Evolutionary conservation across 192 early-diverging fungal species (phyloP), one percentile per base, ranked within the genome.

Genomic region (Umbelopsis vinacea): DNA sequence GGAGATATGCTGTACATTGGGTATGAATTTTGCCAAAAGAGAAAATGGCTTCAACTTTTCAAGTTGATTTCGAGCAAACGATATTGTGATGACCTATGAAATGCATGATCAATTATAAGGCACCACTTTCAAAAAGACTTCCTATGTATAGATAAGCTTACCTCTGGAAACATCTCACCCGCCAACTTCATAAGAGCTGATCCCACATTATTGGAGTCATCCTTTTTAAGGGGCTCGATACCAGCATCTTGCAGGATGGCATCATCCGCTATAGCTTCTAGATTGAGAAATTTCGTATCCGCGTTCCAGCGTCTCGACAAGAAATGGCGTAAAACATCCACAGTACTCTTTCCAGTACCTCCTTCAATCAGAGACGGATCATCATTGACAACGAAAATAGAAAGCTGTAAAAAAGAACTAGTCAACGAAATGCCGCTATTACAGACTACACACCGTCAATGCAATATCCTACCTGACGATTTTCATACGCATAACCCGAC

Each of bases 231-330:
- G 15, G 73, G 52, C 8, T 53, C 46, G 52, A 79, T 79, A 0
- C 48, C 72, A 29, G 47, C 45, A 14, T 73, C 60, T 29, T 79
- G 74, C 10, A 79, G 46, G 12, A 79, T 69, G 6, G 77, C 69
- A 43, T 79, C 77, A 10, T 63, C 57, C 0, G 60, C 63, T 2
- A 63, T 63, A 12, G 57, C 57, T 6, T 29, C 33, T 29, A 63
- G 35, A 14, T 63, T 63, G 29, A 63, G 29, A 19, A 38, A 63
- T 17, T 63, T 63, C 17, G 57, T 17, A 33, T 38, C 33, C 35
- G 57, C 57, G 15, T 63, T 35, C 57, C 57, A 63, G 5, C 57
- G 26, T 4, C 57, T 17, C 17, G 57, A 63, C 57, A 63, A 37
- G 29, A 63, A 63, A 35, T 17, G 17, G 17, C 57, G 12, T 19